Evolutionary conservation across 139 green algal species (phyloP).

Genomic region (Diplosphaera chodatii): DNA sequence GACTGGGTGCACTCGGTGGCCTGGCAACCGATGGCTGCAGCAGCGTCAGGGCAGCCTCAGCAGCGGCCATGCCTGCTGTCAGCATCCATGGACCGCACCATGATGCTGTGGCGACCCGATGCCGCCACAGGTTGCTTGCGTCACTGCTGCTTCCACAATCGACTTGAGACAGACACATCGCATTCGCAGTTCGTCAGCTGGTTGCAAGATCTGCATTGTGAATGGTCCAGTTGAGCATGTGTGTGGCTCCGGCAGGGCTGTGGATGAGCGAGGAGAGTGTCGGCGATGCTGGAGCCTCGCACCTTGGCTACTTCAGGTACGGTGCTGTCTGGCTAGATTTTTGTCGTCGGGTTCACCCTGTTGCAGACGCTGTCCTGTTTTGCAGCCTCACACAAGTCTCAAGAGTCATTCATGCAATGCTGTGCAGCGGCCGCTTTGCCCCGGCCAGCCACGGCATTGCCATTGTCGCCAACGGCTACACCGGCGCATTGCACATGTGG

Average conservation of each 20-base stretch:
- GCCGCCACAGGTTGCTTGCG: slow-evolving; percentile 20
- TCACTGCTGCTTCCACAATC: background rate
- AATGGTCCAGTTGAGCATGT: too few relatives aligned
- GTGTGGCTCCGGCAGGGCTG: too few relatives aligned
- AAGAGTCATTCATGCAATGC: too few relatives aligned
- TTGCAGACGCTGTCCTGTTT: too few relatives aligned
- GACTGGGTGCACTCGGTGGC: slow-evolving; percentile 87
- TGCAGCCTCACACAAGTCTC: too few relatives aligned
- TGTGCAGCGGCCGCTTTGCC: slow-evolving; percentile 47
- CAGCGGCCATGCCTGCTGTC: slow-evolving; percentile 64
- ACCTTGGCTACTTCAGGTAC: slow-evolving; percentile 55
- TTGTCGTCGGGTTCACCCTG: too few relatives aligned
- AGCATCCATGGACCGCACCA: slow-evolving; percentile 90
- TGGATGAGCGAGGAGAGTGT: slow-evolving; percentile 83
- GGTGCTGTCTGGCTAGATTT: too few relatives aligned
- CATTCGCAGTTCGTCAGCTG: too few relatives aligned
- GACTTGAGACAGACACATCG: too few relatives aligned
- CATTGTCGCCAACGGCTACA: slow-evolving; percentile 86
- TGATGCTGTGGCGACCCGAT: slow-evolving; percentile 87
- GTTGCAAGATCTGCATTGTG: background rate
- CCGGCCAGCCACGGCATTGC: slow-evolving; percentile 28
- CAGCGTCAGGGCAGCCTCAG: background rate
- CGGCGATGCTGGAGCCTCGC: slow-evolving; percentile 73
- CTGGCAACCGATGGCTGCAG: slow-evolving; percentile 50
- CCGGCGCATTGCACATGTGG: slow-evolving; percentile 90